Evolutionary conservation across 2,329 filamentous ascomycete genomes (phyloP), one percentile per base, ranked within the genome.

Genomic region (Aspergillus floridensis): DNA sequence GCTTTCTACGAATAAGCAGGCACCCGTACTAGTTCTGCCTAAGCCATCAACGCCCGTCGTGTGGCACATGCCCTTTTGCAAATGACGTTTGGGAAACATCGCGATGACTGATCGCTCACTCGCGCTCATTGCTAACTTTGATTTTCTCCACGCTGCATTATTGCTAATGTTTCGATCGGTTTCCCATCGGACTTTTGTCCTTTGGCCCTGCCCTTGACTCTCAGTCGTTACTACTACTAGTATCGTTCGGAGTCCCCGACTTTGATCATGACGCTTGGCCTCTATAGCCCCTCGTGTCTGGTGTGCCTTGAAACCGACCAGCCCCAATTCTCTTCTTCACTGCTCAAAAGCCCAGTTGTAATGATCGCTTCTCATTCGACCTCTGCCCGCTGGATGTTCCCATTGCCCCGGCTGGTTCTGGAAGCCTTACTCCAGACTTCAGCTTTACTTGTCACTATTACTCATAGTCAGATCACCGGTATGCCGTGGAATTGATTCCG

Each of bases 21-120:
- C 53, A 55, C 26, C 53, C 53, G 47, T 55, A 19, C 53, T 55
- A 55, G 53, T 55, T 55, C 53, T 55, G 53, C 53, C 53, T 55
- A 55, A 55, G 53, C 53, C 53, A 31, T 55, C 53, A 22, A 53
- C n/a, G 53, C 53, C 53, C 53, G 10, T 54, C 24, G 38, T 44
- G 53, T 44, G 53, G 53, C 53, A 55, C 53, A 55, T 55, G 53
- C 53, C 44, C 29, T 48, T 29, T 29, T 46, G 21, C 19, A 55
- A 44, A 55, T 55, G 53, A 55, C 53, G 53, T 55, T 55, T 32
- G 41, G n/a, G 11, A 22, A 19, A 11, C 26, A 7, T 35, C 10
- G 26, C 26, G 41, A 55, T 55, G 53, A 48, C 53, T 53, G 31
- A 22, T 29, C 26, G 26, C 26, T 29, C 26, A 8, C 26, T 50